phyloP scores from a whole-genome alignment of 129 eudicot genomes.

The Rutidosis leptorrhynchoides region DNA sequence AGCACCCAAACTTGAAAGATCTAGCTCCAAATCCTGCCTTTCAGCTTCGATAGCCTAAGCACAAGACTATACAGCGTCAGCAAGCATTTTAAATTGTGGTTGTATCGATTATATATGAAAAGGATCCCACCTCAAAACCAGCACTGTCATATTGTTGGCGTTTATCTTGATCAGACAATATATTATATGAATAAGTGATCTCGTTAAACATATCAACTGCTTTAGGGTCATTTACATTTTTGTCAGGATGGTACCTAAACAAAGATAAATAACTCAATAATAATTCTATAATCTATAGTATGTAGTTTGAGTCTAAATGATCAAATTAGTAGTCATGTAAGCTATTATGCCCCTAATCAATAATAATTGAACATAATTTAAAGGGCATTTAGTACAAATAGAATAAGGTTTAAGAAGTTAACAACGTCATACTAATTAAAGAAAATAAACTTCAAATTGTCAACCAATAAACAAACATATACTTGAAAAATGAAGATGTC shows the following conservation, averaged over 20 bases:
- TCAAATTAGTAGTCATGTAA: not conserved
- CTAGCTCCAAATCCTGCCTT: conserved; percentile 83
- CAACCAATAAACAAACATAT: conserved; percentile 1
- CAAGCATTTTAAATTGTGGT: not conserved
- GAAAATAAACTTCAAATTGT: not conserved
- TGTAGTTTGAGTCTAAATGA: not conserved
- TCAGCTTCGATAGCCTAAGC: conserved; percentile 87
- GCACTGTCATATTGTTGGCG: conserved; percentile 74
- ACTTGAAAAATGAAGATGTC: not conserved
- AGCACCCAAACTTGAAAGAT: conserved; percentile 97
- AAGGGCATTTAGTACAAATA: not conserved
- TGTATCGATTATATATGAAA: not conserved
- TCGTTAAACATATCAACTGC: conserved; percentile 83
- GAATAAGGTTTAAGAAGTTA: not conserved
- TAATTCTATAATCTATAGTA: not conserved
- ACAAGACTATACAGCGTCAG: conserved; percentile 15
- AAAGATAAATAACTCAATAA: not conserved
- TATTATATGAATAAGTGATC: conserved; percentile 79
- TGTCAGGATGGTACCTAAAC: conserved; percentile 82
- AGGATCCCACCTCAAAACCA: conserved; percentile 70
- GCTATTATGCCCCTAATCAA: not conserved
- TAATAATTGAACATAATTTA: not conserved
- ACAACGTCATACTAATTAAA: too few relatives aligned
- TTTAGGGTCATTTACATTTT: conserved; percentile 79
- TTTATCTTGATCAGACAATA: conserved; percentile 85